Percentiles rank a stretch among this genome's conserved stretches.
These are phyloP conservation scores for Penicillium chermesinum DNA, from an alignment of 495 filamentous ascomycete species.

Conservation along the genomic window DNA sequence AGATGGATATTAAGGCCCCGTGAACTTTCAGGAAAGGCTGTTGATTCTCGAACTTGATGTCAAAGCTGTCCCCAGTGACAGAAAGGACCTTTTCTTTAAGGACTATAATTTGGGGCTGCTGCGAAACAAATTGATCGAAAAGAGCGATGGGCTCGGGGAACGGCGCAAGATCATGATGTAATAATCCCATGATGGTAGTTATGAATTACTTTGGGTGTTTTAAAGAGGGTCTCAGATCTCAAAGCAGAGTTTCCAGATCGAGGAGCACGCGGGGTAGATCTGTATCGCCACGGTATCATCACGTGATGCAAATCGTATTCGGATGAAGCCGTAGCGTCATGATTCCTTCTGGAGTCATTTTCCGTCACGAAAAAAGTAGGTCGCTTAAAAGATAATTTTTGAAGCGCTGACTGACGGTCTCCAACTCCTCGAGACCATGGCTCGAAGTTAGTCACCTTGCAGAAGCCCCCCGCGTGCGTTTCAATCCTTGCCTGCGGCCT, in stretches of 20 bases:
- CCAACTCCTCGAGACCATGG: not conserved
- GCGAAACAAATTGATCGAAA: conserved; percentile 45
- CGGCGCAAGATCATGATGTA: conserved; percentile 15
- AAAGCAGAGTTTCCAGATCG: too few species aligned
- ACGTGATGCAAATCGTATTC: not conserved
- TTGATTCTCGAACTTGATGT: conserved; percentile 43
- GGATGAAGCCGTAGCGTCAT: not conserved
- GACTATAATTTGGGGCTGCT: conserved; percentile 41
- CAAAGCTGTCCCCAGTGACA: conserved; percentile 52
- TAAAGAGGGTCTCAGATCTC: too few species aligned
- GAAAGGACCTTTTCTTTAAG: conserved; percentile 54
- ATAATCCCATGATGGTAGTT: conserved; percentile 14
- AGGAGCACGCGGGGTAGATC: not conserved
- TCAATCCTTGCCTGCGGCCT: too few species aligned
- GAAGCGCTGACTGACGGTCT: too few species aligned
- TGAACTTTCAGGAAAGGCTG: conserved; percentile 47
- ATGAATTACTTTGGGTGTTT: too few species aligned
- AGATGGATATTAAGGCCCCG: conserved; percentile 37
- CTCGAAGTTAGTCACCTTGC: not conserved
- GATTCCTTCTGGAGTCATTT: too few species aligned
- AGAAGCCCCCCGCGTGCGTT: conserved; percentile 1
- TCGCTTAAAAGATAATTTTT: too few species aligned
- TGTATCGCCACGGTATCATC: not conserved
- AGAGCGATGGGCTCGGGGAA: conserved; percentile 34
- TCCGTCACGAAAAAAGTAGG: too few species aligned